Evolutionary conservation across 768 basidiomycete species (phyloP).

Genomic region (Suillus clintonianus): DNA sequence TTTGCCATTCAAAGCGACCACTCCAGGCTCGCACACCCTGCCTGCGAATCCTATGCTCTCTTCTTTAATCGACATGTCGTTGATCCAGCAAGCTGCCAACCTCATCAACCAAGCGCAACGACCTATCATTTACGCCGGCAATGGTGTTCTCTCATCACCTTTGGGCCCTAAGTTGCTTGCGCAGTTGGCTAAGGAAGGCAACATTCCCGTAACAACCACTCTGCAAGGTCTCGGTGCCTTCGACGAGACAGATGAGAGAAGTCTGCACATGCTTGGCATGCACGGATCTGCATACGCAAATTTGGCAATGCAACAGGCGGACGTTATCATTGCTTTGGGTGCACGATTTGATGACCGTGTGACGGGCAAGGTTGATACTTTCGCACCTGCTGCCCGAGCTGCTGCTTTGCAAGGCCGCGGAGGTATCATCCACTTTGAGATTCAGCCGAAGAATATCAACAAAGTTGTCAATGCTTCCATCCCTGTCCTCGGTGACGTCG

Average conservation of each 20-base stretch:
- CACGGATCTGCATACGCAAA: conserved; percentile 98
- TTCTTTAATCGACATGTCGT: conserved; percentile 59
- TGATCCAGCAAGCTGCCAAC: conserved; percentile 81
- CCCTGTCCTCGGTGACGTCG: conserved; percentile 92
- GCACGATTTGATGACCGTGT: conserved; percentile 98
- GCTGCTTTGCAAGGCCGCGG: conserved; percentile 86
- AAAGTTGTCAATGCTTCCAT: conserved; percentile 96
- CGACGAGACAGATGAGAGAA: conserved; percentile 84
- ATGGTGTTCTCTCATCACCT: conserved; percentile 82
- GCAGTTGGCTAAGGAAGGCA: conserved; percentile 77
- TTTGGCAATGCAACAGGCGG: conserved; percentile 95
- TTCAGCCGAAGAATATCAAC: conserved; percentile 98
- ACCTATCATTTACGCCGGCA: conserved; percentile 92
- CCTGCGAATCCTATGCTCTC: conserved; percentile 73
- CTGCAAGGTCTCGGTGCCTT: conserved; percentile 94
- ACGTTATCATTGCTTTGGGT: conserved; percentile 96
- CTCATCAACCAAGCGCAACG: conserved; percentile 91
- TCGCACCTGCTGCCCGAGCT: conserved; percentile 87
- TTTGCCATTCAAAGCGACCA: conserved; percentile 83
- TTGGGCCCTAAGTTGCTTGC: conserved; percentile 81
- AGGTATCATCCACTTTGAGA: conserved; percentile 99
- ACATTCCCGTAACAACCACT: conserved; percentile 97
- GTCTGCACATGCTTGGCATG: conserved; percentile 98
- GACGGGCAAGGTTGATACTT: conserved; percentile 85
- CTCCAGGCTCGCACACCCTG: conserved; percentile 77